phyloP scores from a whole-genome alignment of 805 yeast genomes.

The Candida corydali region DNA sequence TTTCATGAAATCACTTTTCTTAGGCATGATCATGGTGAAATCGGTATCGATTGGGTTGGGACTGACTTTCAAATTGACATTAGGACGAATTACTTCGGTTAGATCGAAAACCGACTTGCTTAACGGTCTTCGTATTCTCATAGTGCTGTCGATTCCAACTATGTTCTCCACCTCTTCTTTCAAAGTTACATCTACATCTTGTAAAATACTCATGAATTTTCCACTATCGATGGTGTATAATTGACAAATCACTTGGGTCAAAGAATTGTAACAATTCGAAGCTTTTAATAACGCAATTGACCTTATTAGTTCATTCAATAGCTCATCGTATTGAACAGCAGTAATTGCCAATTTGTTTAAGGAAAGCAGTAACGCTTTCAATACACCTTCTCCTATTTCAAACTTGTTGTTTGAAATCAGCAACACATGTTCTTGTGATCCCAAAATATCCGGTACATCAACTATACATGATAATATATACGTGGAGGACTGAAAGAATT shows the following conservation, averaged over 20 bases:
- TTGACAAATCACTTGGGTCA: slow-evolving; percentile 21
- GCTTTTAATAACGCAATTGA: slow-evolving; percentile 30
- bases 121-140: slow-evolving; percentile 9
- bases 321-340: slow-evolving; percentile 24
- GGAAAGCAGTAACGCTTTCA: slow-evolving; percentile 23
- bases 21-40: slow-evolving; percentile 29
- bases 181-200: slow-evolving; percentile 16
- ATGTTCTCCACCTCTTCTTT: slow-evolving; percentile 30
- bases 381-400: slow-evolving; percentile 22
- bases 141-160: slow-evolving; percentile 26
- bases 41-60: slow-evolving; percentile 24
- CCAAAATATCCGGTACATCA: slow-evolving; percentile 27
- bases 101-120: slow-evolving; percentile 20
- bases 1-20: slow-evolving; percentile 2
- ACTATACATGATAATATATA: slow-evolving; percentile 25
- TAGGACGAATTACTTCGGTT: slow-evolving; percentile 22
- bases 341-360: slow-evolving; percentile 30
- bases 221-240: slow-evolving; percentile 26
- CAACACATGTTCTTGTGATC: slow-evolving; percentile 28
- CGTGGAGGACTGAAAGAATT: slow-evolving; percentile 24
- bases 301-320: slow-evolving; percentile 24
- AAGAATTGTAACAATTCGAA: slow-evolving; percentile 21
- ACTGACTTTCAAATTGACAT: slow-evolving; percentile 20
- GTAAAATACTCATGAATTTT: slow-evolving; percentile 23
- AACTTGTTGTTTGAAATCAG: slow-evolving; percentile 34